These are phyloP conservation scores for Aquilaria yunnanensis DNA, from an alignment of 345 rosid genomes.

Conservation along the genomic window DNA sequence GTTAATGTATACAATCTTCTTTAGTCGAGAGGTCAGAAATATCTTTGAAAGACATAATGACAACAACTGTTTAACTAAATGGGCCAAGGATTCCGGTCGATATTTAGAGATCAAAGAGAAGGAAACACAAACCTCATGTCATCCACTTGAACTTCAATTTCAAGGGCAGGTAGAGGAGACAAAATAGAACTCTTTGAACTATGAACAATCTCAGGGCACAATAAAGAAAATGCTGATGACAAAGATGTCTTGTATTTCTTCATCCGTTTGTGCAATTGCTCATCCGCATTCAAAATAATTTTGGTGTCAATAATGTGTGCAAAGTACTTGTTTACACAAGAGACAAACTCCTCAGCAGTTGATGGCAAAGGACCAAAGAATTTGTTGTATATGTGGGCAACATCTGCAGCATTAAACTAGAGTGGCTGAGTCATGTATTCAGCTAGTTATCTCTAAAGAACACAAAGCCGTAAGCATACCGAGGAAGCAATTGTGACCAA, in stretches of 20 bases:
- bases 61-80: neutral
- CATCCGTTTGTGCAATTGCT: constrained; percentile 43
- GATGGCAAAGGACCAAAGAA: constrained; percentile 81
- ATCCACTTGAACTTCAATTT: constrained; percentile 81
- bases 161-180: constrained; percentile 31
- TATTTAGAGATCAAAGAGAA: constrained; percentile 10
- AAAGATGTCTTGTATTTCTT: constrained; percentile 68
- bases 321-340: constrained; percentile 50
- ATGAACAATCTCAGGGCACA: constrained; percentile 66
- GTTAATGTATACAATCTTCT: too few relatives aligned
- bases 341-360: constrained; percentile 62
- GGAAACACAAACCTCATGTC: constrained; percentile 51
- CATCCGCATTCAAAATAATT: constrained; percentile 61
- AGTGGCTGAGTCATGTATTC: constrained; percentile 15
- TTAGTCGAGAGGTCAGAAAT: too few relatives aligned
- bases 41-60: too few relatives aligned
- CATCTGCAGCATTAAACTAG: constrained; percentile 42
- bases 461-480: constrained; percentile 39
- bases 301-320: constrained; percentile 83
- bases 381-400: constrained; percentile 82
- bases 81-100: neutral
- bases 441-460: constrained; percentile 4
- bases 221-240: constrained; percentile 56
- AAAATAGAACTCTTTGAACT: constrained; percentile 28
- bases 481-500: constrained; percentile 92